Percentiles rank a stretch among this genome's conserved stretches.
Evolutionary conservation across 129 eudicot species (phyloP).

Genomic region (Kitagawia praeruptora): DNA sequence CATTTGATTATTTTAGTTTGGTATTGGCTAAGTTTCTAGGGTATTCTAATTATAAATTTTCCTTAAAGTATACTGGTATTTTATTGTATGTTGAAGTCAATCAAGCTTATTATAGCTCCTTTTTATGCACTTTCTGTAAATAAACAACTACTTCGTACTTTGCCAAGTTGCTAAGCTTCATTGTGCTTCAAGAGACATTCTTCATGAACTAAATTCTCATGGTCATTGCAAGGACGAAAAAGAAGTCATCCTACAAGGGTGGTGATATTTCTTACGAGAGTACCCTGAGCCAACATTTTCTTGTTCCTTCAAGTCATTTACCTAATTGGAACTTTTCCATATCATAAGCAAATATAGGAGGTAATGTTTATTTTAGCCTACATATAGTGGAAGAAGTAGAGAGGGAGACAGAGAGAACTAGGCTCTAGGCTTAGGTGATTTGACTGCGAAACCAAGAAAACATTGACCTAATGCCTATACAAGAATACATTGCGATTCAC

Average conservation of each 20-base stretch:
- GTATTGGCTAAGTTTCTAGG: not conserved
- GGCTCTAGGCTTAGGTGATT: not conserved
- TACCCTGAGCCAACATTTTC: not conserved
- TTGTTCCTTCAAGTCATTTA: not conserved
- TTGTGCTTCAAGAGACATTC: not conserved
- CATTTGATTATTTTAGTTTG: not conserved
- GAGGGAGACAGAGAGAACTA: not conserved
- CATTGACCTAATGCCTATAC: not conserved
- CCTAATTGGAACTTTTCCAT: not conserved
- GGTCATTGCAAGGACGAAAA: not conserved
- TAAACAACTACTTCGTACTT: not conserved
- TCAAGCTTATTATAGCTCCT: not conserved
- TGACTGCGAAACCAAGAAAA: not conserved
- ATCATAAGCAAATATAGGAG: not conserved
- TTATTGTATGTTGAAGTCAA: not conserved
- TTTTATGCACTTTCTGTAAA: not conserved
- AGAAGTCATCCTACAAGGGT: not conserved
- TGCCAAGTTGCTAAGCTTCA: slow-evolving; percentile 1
- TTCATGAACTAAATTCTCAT: not conserved
- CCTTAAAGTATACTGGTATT: not conserved
- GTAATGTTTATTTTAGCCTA: not conserved
- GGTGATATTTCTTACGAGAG: not conserved
- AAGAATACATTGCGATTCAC: not conserved
- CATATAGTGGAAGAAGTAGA: not conserved
- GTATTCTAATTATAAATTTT: not conserved